Percentiles rank a stretch among this genome's conserved stretches.
Evolutionary conservation across 257 asterid genomes (phyloP).

Genomic region (Solanum rostratum): DNA sequence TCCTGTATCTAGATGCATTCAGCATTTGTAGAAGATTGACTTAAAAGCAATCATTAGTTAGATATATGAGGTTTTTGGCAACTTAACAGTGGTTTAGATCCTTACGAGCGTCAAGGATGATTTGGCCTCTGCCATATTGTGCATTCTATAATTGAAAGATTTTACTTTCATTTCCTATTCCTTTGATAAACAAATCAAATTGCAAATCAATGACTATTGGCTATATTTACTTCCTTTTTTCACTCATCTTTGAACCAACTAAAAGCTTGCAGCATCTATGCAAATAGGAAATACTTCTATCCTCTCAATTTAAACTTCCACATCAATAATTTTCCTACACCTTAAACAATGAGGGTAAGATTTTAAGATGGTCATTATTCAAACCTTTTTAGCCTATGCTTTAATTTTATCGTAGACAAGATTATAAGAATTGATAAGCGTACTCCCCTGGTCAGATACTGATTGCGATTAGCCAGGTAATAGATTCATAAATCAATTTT

Average conservation of each 20-base stretch:
- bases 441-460: too few species aligned
- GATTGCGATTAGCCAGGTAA: background rate
- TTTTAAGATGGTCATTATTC: background rate
- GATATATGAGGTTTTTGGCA: background rate
- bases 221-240: background rate
- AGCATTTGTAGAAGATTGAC: background rate
- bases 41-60: background rate
- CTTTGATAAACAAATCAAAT: background rate
- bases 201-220: background rate
- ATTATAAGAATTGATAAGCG: too few species aligned
- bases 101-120: background rate
- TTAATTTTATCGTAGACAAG: background rate
- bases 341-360: background rate
- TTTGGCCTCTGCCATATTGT: background rate
- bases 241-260: background rate
- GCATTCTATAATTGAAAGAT: background rate
- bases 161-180: background rate
- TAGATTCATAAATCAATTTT: background rate
- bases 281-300: background rate
- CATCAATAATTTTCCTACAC: background rate
- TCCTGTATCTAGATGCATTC: background rate
- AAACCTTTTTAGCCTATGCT: background rate
- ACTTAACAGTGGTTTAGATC: background rate
- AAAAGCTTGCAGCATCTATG: background rate
- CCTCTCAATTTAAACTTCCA: background rate